Base-by-base conservation (phyloP, 2,329 filamentous ascomycete species). In the Monosporascus sp. region DNA sequence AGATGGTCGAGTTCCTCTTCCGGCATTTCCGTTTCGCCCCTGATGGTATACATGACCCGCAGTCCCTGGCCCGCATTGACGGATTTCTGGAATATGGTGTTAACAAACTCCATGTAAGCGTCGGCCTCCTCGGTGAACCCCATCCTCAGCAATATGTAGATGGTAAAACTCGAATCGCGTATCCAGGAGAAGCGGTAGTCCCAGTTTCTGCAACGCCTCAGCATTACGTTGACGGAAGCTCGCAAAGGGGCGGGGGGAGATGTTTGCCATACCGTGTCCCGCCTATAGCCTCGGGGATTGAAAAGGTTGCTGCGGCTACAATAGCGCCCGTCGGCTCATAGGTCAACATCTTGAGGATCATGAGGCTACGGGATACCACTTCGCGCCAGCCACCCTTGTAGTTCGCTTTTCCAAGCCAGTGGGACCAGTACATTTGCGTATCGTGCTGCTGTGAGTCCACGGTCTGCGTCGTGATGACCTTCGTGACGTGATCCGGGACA, bases 11-110 rank as follows among this genome's bases (percentile, higher is more conserved):
- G 76, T 58, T 88, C 86, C 37, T 77, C 63, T 69, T 91, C 88
- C 0, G 87, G 86, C 38, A 91, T 88, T 40, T 90, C 84, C 1
- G 86, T 90, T 45, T 84, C 84, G 47, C 88, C 88, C 24, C 82
- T 78, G 59, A 92, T 91, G 41, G 85, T 89, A 65, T 91, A 91
- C 88, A 92, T 91, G 64, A 92, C 89, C 14, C 88, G 88, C 37
- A 92, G 70, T 0, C 80, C 83, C 31, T 83, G 81, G 49, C 85
- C 80, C 1, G 78, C 66, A 7, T 74, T 74, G n/a, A 82, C 77
- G 1, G 84, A 84, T 55, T 82, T 77, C 35, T 81, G 74, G 55
- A 91, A 83, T 9, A 87, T 80, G 59, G 88, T 81, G 69, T 82
- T 88, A 58, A 92, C 90, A 65, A 91, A 92, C 51, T 80, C 78